Conservation (phyloP, 2,329 filamentous ascomycete species). For the Colletotrichum limetticola region DNA sequence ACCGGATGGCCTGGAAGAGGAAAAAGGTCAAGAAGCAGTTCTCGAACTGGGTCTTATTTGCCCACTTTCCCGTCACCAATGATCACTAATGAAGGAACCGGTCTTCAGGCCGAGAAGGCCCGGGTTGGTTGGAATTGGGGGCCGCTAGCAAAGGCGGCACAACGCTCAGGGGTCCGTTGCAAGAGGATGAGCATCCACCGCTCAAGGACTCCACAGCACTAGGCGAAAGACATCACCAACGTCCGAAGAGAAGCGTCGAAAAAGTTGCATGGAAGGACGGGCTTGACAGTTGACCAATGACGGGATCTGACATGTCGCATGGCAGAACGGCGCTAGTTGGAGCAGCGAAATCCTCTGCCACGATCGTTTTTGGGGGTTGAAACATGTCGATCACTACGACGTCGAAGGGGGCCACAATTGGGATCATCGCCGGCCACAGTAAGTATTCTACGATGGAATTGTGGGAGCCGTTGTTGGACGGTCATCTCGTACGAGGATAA, state of each 20-base stretch:
- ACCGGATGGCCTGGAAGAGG: neutral
- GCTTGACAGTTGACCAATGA: neutral
- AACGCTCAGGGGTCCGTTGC: slow-evolving; percentile 13
- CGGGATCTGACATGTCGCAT: neutral
- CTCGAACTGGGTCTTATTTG: neutral
- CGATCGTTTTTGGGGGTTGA: slow-evolving; percentile 21
- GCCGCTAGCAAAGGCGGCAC: neutral
- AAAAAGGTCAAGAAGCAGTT: neutral
- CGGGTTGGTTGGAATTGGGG: neutral
- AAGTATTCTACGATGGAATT: neutral
- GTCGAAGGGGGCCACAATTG: slow-evolving; percentile 9
- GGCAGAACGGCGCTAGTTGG: neutral
- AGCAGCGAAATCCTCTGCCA: neutral
- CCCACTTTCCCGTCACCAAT: neutral
- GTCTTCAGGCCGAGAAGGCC: neutral
- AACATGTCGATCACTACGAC: slow-evolving; percentile 23
- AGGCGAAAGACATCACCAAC: slow-evolving; percentile 26
- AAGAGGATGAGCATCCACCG: neutral
- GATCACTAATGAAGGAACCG: neutral
- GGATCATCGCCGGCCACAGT: slow-evolving; percentile 7
- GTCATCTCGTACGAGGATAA: neutral
- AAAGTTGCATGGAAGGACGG: neutral
- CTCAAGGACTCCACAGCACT: slow-evolving; percentile 24
- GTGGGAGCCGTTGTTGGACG: neutral
- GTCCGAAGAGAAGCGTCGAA: slow-evolving; percentile 6